Evolutionary conservation across 2,329 filamentous ascomycete genomes (phyloP), one percentile per base, ranked within the genome.

Genomic region (Nigrospora sphaerica): DNA sequence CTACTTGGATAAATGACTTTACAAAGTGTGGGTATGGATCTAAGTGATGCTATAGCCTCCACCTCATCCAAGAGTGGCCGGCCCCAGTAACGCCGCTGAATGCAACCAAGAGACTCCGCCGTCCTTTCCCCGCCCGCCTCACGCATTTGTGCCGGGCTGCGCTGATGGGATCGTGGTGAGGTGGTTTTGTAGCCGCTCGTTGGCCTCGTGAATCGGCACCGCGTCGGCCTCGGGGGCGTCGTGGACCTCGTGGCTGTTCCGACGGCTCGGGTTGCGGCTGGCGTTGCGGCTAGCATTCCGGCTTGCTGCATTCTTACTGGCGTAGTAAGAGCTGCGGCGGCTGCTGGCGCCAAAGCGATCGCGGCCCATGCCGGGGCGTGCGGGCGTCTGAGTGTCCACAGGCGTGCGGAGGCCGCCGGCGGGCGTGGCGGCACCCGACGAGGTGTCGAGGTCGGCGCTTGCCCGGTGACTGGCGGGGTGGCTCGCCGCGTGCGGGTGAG

Each of bases 321-420:
- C 38, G 32, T 49, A 49, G 35, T 49, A 49, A 1, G 47, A 49
- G 32, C 47, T 49, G 14, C 47, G 44, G 36, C 47, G 42, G 13
- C 44, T 46, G 12, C 44, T 39, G 12, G 47, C 35, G 6, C 47
- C 47, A 31, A 49, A 49, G 14, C 44, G 44, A 31, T 49, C 47
- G 35, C 40, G 33, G 6, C 33, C 31, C 9, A 40, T 31, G 13
- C 37, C 46, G 4, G 42, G 41, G 1, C 46, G 37, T 1, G 32
- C 31, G 2, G 43, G 37, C 2, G 42, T 44, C 42, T 42, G 32
- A 6, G 40, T 12, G 1, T 31, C 40, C 14, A 17, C n/a, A 14
- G 40, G 40, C 3, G 40, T 42, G 31, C 7, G 40, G 40, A 28
- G 12, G 23, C 23, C 23, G 23, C 7, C 38, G 16, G 32, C 42